Evolutionary conservation across 1,284 basidiomycete species (phyloP).

Genomic region (Ustilago trichophora): DNA sequence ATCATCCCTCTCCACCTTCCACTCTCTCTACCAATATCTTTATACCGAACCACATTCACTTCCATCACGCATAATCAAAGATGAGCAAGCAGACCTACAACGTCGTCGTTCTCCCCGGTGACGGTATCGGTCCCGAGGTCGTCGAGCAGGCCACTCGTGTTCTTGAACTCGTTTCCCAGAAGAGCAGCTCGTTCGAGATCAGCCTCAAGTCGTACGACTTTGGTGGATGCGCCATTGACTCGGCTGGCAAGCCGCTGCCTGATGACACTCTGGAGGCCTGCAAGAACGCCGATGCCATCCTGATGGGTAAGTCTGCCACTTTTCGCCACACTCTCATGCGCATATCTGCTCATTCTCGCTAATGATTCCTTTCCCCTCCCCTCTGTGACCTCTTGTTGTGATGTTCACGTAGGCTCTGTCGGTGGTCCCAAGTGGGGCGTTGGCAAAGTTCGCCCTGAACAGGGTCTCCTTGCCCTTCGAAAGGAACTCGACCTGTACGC

Average conservation of each 20-base stretch:
- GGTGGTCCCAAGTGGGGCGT: constrained; percentile 98
- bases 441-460: constrained; percentile 91
- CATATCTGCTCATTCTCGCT: too few species aligned
- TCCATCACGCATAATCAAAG: background rate
- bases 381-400: too few species aligned
- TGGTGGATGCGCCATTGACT: constrained; percentile 93
- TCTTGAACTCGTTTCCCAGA: constrained; percentile 77
- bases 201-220: constrained; percentile 77
- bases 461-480: constrained; percentile 88
- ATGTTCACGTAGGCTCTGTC: constrained; percentile 92
- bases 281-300: constrained; percentile 64
- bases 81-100: constrained; percentile 45
- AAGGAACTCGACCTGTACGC: constrained; percentile 94
- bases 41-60: background rate
- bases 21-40: too few species aligned
- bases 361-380: too few species aligned
- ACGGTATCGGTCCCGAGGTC: constrained; percentile 98
- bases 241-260: constrained; percentile 82
- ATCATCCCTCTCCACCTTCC: too few species aligned
- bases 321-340: too few species aligned
- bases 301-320: constrained; percentile 43
- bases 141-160: constrained; percentile 87
- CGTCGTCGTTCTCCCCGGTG: constrained; percentile 80
- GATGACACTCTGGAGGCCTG: constrained; percentile 77
- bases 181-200: constrained; percentile 74